A percentile compares a stretch with the other conserved stretches of the same genome.
These are phyloP conservation scores for Fraxinus paxiana DNA, from an alignment of 305 asterid genomes.

Conservation along the genomic window DNA sequence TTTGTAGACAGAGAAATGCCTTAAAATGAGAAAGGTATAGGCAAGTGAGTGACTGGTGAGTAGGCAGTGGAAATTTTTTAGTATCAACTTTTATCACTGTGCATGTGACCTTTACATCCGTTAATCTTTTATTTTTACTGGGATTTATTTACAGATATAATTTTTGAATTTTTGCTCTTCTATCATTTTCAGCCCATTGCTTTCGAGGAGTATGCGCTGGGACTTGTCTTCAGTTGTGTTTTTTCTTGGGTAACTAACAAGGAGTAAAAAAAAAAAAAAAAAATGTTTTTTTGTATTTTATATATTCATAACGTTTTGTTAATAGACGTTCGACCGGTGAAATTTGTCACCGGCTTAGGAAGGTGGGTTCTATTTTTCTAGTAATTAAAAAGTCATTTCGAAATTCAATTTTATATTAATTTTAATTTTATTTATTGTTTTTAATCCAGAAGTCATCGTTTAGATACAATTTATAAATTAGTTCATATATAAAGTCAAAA, in stretches of 20 bases:
- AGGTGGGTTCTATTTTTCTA: background rate
- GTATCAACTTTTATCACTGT: slow-evolving; percentile 25
- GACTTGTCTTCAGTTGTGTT: background rate
- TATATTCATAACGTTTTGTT: background rate
- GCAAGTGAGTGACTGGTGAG: slow-evolving; percentile 13
- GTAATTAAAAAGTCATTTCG: background rate
- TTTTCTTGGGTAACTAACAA: background rate
- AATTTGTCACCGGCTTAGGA: background rate
- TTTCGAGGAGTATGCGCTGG: background rate
- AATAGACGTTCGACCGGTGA: background rate
- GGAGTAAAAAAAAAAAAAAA: background rate
- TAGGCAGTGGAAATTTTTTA: slow-evolving; percentile 24
- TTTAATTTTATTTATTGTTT: background rate
- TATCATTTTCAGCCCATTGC: slow-evolving; percentile 27
- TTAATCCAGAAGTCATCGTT: background rate
- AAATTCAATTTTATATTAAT: background rate
- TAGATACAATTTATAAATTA: background rate
- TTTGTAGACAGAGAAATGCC: slow-evolving; percentile 28
- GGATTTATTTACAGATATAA: slow-evolving; percentile 23
- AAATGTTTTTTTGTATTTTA: background rate
- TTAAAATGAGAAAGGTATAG: slow-evolving; percentile 22
- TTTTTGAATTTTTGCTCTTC: slow-evolving; percentile 18
- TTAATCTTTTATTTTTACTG: slow-evolving; percentile 15
- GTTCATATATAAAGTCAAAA: background rate
- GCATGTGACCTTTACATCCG: slow-evolving; percentile 31